Conservation (phyloP, 2,329 filamentous ascomycete species). For the Penicillium crustosum region DNA sequence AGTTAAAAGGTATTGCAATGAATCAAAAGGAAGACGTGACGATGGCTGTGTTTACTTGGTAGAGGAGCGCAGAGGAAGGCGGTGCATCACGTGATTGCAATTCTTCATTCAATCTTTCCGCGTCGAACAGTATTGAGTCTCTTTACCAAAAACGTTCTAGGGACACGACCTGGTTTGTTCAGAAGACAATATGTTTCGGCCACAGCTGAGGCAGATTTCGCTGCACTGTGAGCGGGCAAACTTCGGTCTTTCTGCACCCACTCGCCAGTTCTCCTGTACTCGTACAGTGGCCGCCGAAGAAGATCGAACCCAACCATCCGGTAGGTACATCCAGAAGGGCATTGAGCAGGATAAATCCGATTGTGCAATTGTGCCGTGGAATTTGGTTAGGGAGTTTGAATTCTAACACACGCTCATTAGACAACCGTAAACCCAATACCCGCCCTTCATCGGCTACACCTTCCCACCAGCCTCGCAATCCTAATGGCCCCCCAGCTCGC, state of each 20-base stretch:
- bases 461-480: slow-evolving; percentile 21
- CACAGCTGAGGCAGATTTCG: slow-evolving; percentile 24
- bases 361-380: not conserved
- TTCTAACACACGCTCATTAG: slow-evolving; percentile 1
- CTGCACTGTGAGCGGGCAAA: slow-evolving; percentile 16
- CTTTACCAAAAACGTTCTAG: not conserved
- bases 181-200: slow-evolving; percentile 30
- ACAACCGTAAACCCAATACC: slow-evolving; percentile 2
- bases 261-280: slow-evolving; percentile 32
- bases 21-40: not conserved
- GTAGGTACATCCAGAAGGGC: slow-evolving; percentile 25
- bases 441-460: slow-evolving; percentile 8
- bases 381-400: not conserved
- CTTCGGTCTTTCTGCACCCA: slow-evolving; percentile 12
- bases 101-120: slow-evolving; percentile 9
- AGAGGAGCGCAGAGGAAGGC: not conserved
- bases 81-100: slow-evolving; percentile 18
- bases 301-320: slow-evolving; percentile 16
- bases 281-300: slow-evolving; percentile 18
- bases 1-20: not conserved
- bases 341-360: not conserved
- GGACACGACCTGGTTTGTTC: slow-evolving; percentile 1
- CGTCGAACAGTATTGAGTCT: not conserved
- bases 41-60: not conserved
- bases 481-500: slow-evolving; percentile 16